Evolutionary conservation across 805 yeast species (phyloP).

Genomic region (Metschnikowia reukaufii): DNA sequence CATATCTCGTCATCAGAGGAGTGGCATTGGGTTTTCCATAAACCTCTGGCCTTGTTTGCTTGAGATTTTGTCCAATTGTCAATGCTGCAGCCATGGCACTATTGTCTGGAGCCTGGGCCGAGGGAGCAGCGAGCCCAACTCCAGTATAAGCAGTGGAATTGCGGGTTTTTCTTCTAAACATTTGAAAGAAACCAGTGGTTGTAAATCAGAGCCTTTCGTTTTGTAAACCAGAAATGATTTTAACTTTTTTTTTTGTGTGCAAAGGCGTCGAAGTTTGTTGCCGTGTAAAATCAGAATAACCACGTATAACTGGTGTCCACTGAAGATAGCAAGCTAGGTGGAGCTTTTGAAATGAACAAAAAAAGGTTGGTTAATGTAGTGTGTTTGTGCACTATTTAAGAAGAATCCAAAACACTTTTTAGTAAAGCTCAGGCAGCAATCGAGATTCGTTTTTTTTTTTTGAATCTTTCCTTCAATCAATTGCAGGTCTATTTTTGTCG

Average conservation of each 20-base stretch:
- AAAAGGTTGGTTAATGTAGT: too few species aligned
- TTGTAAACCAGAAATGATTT: too few species aligned
- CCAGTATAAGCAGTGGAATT: constrained; percentile 43
- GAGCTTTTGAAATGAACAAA: too few species aligned
- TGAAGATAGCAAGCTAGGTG: too few species aligned
- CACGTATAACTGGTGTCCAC: too few species aligned
- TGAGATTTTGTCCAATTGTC: constrained; percentile 39
- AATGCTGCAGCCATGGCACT: constrained; percentile 47
- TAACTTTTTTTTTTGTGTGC: too few species aligned
- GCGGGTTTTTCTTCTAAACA: constrained; percentile 33
- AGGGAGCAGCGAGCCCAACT: constrained; percentile 37
- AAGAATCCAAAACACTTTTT: too few species aligned
- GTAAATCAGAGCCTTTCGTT: too few species aligned
- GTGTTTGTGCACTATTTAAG: too few species aligned
- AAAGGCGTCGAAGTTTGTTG: too few species aligned
- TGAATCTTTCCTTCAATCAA: background rate
- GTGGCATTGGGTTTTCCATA: constrained; percentile 12
- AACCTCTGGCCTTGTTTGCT: constrained; percentile 19
- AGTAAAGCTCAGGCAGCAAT: background rate
- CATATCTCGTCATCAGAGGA: constrained; percentile 18
- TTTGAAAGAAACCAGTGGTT: too few species aligned
- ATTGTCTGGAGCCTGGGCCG: constrained; percentile 35
- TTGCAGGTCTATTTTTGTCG: background rate
- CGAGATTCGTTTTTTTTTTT: background rate
- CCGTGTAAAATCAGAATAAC: too few species aligned